Base-by-base conservation (phyloP, 768 basidiomycete genomes). In the Tremella mesenterica region DNA sequence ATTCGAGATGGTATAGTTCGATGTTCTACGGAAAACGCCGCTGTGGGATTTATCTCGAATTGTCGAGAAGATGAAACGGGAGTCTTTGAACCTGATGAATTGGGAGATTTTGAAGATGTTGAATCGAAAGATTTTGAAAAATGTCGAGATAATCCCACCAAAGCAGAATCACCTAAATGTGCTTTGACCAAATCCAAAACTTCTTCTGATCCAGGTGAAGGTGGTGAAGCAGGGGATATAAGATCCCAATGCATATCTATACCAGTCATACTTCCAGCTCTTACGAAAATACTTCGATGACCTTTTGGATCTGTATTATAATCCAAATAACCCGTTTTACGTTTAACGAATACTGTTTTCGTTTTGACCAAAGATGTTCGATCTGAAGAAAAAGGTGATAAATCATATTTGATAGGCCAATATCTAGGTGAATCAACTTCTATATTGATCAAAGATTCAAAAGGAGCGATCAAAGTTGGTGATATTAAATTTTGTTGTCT, bases 291-390 rank as follows among this genome's bases (percentile, higher is more conserved):
- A 71, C 87, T 89, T 43, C 90, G 81, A 62, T 89, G 92, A 8
- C 93, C 93, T 59, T 87, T 82, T 0, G 95, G 88, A 71, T 97
- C 95, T 60, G 91, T 86, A 4, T 84, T 85, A 67, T 97, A 99
- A 66, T 87, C 88, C 41, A 96, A 77, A 72, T 91, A 92, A 0
- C 90, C 91, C 0, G 90, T 86, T 25, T 88, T 80, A 16, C 92
- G 83, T 71, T 96, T 93, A 56, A 97, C 93, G 59, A 82, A 90
- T 27, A 99, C 77, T 0, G 88, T 93, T 60, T 90, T 85, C 53
- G 79, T 85, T 29, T 77, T 78, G 34, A 93, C 73, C 21, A 97
- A 78, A 5, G 79, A 78, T 43, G 81, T 79, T 45, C 81, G 81
- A 69, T 93, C 85, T 13, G 78, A 79, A 49, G 83, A 79, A 36